phyloP scores from a whole-genome alignment of 2,329 filamentous ascomycete genomes.

The Penicillium hordei region DNA sequence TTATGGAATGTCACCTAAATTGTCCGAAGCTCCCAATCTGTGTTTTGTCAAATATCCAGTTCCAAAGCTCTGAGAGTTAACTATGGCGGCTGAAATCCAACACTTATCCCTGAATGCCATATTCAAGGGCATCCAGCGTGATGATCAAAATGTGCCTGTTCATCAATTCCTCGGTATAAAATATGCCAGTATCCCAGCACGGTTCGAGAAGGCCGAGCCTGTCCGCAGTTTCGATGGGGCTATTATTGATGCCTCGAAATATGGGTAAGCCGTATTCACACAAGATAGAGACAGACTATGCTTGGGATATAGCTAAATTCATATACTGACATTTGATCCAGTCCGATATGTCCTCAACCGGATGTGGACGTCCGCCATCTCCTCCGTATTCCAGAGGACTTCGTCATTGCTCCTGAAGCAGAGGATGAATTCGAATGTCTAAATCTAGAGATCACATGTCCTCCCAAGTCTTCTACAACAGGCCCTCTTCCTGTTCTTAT shows the following conservation, averaged over 20 bases:
- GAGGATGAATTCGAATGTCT: constrained; percentile 49
- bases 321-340: constrained; percentile 22
- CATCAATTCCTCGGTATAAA: constrained; percentile 35
- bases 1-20: not conserved
- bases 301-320: not conserved
- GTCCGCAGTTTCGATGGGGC: constrained; percentile 26
- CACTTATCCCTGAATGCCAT: constrained; percentile 29
- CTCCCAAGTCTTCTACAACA: not conserved
- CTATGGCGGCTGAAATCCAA: constrained; percentile 24
- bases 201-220: constrained; percentile 32
- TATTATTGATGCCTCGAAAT: constrained; percentile 37
- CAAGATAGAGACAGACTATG: not conserved
- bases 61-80: not conserved
- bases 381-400: constrained; percentile 44
- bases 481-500: constrained; percentile 42
- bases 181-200: constrained; percentile 31
- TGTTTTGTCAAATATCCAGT: not conserved
- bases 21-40: not conserved
- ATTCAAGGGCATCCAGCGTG: constrained; percentile 24
- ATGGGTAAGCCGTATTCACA: constrained; percentile 25
- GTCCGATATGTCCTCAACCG: constrained; percentile 46
- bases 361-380: constrained; percentile 45
- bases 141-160: constrained; percentile 15
- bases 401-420: constrained; percentile 28
- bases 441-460: constrained; percentile 45